Evolutionary conservation across 768 basidiomycete species (phyloP).

Genomic region (Xerocomus brunneocitrinus): DNA sequence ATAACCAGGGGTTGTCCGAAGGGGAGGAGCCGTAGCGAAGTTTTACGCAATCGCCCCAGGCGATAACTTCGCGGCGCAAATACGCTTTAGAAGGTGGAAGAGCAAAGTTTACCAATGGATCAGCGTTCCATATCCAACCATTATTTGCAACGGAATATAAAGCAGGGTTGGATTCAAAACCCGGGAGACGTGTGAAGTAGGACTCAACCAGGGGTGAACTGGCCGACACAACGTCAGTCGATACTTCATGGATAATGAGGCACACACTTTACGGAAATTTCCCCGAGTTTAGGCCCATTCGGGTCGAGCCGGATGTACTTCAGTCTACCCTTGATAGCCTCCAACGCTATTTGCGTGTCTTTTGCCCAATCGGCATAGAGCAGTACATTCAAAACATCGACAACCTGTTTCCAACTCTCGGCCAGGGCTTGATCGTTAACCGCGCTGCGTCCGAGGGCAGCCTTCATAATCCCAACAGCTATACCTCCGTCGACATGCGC

Average conservation of each 20-base stretch:
- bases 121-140: constrained; percentile 98
- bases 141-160: constrained; percentile 91
- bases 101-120: constrained; percentile 94
- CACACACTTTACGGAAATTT: constrained; percentile 69
- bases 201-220: constrained; percentile 84
- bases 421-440: constrained; percentile 50
- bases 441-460: constrained; percentile 51
- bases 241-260: not conserved
- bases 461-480: constrained; percentile 72
- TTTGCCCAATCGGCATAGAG: constrained; percentile 85
- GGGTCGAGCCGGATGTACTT: constrained; percentile 78
- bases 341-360: constrained; percentile 70
- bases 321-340: constrained; percentile 69
- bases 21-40: constrained; percentile 85
- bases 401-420: constrained; percentile 69
- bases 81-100: constrained; percentile 90
- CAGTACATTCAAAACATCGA: constrained; percentile 85
- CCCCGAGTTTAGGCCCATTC: constrained; percentile 79
- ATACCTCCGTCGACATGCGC: constrained; percentile 56
- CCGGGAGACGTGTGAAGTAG: constrained; percentile 85
- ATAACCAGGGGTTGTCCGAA: constrained; percentile 87
- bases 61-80: constrained; percentile 92
- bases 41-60: constrained; percentile 98
- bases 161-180: constrained; percentile 46
- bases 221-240: constrained; percentile 7